Evolutionary conservation across 805 yeast genomes (phyloP).

Genomic region (Hanseniaspora hatyaiensis): DNA sequence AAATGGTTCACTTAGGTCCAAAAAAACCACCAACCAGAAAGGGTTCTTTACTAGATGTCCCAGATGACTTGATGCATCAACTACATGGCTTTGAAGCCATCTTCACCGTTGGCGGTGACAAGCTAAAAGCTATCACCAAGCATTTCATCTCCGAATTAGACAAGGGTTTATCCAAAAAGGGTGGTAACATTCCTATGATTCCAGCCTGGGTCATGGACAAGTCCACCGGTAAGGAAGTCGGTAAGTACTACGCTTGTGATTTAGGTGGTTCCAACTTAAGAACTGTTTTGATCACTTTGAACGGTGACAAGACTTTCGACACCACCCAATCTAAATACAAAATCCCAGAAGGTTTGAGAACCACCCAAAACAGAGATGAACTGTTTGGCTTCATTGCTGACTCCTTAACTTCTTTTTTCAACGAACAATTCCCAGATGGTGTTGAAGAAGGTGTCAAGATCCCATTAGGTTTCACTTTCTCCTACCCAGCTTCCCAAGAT

Average conservation of each 20-base stretch:
- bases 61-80: slow-evolving; percentile 48
- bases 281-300: slow-evolving; percentile 73
- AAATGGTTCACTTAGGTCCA: slow-evolving; percentile 78
- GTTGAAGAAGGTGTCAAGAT: slow-evolving; percentile 36
- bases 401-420: slow-evolving; percentile 59
- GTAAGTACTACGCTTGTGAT: slow-evolving; percentile 85
- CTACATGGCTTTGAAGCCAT: slow-evolving; percentile 46
- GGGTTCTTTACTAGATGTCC: slow-evolving; percentile 57
- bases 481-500: slow-evolving; percentile 76
- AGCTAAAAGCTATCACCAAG: slow-evolving; percentile 52
- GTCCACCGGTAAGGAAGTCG: slow-evolving; percentile 86
- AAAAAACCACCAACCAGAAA: slow-evolving; percentile 70
- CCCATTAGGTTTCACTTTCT: slow-evolving; percentile 90
- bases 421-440: slow-evolving; percentile 59
- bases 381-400: slow-evolving; percentile 81
- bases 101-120: slow-evolving; percentile 51
- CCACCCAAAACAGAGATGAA: slow-evolving; percentile 55
- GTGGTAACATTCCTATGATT: slow-evolving; percentile 91
- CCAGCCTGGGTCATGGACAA: slow-evolving; percentile 92
- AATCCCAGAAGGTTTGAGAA: slow-evolving; percentile 66
- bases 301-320: slow-evolving; percentile 75
- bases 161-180: slow-evolving; percentile 62
- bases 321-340: slow-evolving; percentile 77
- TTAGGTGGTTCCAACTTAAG: slow-evolving; percentile 96
- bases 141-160: slow-evolving; percentile 71